Evolutionary conservation across 768 basidiomycete genomes (phyloP).

Genomic region (Pleurotus tuber-regium): DNA sequence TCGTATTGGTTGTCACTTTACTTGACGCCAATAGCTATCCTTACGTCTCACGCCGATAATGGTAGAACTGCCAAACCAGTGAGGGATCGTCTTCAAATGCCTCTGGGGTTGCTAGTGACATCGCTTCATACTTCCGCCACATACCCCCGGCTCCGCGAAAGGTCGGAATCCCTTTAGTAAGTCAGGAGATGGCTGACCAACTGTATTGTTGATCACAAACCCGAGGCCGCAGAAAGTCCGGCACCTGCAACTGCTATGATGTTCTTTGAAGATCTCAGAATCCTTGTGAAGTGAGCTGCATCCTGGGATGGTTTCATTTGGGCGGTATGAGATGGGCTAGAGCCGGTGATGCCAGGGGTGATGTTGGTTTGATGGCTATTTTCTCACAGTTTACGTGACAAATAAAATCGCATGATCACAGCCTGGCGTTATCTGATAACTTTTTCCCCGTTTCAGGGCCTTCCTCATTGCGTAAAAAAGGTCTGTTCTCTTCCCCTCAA

Average conservation of each 20-base stretch:
- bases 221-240: constrained; percentile 64
- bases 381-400: too few relatives aligned
- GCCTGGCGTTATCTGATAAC: constrained; percentile 28
- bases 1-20: too few relatives aligned
- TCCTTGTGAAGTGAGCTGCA: constrained; percentile 27
- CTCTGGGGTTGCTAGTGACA: constrained; percentile 50
- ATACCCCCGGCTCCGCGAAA: constrained; percentile 51
- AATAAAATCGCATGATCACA: constrained; percentile 5
- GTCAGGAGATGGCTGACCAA: background rate
- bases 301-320: constrained; percentile 25
- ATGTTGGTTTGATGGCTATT: too few relatives aligned
- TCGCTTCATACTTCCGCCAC: constrained; percentile 50
- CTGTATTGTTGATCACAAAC: constrained; percentile 23
- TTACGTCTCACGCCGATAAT: constrained; percentile 55
- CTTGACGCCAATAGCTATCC: too few relatives aligned
- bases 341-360: constrained; percentile 1
- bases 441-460: constrained; percentile 10
- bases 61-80: constrained; percentile 64
- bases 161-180: constrained; percentile 37
- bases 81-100: constrained; percentile 48
- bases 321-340: background rate
- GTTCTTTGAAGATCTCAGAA: constrained; percentile 27
- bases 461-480: constrained; percentile 7
- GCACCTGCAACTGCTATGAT: constrained; percentile 48
- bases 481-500: constrained; percentile 2